A percentile compares a stretch with the other conserved stretches of the same genome.
Evolutionary conservation across 331 rosid genomes (phyloP).

Genomic region (Malus hybrid): DNA sequence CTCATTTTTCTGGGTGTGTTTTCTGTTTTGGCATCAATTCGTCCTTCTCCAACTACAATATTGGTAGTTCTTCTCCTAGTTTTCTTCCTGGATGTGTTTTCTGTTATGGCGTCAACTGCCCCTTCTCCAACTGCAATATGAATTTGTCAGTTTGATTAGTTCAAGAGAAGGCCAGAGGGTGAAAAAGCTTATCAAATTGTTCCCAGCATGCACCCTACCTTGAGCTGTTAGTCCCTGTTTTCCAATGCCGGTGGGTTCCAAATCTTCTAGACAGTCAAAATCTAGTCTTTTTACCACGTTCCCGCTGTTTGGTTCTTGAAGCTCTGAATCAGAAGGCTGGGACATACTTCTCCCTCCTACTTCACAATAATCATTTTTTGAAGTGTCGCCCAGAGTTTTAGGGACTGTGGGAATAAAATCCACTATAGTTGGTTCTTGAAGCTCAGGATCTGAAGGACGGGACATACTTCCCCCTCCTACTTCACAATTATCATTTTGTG

Average conservation of each 20-base stretch:
- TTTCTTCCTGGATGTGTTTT: background rate
- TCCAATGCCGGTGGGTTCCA: background rate
- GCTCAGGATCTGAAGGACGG: background rate
- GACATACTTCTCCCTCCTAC: background rate
- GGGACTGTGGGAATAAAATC: too few relatives aligned
- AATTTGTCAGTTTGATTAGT: background rate
- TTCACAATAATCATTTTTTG: background rate
- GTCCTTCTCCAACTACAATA: background rate
- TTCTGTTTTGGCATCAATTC: conserved; percentile 11
- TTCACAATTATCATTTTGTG: background rate
- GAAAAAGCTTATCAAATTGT: background rate
- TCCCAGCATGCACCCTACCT: background rate
- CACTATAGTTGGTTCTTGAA: background rate
- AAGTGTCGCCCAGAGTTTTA: background rate
- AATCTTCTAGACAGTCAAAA: conserved; percentile 2
- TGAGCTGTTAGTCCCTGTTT: background rate
- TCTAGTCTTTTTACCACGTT: background rate
- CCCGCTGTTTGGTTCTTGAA: background rate
- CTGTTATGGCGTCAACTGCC: conserved; percentile 8
- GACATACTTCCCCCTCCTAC: background rate
- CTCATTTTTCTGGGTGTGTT: background rate
- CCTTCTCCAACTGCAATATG: conserved; percentile 1
- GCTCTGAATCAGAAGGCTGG: background rate
- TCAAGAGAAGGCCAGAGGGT: background rate
- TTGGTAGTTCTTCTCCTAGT: too few relatives aligned